A percentile compares a stretch with the other conserved stretches of the same genome.
Evolutionary conservation across 139 green algal species (phyloP).

Genomic region (Chlamydomonas sp.): DNA sequence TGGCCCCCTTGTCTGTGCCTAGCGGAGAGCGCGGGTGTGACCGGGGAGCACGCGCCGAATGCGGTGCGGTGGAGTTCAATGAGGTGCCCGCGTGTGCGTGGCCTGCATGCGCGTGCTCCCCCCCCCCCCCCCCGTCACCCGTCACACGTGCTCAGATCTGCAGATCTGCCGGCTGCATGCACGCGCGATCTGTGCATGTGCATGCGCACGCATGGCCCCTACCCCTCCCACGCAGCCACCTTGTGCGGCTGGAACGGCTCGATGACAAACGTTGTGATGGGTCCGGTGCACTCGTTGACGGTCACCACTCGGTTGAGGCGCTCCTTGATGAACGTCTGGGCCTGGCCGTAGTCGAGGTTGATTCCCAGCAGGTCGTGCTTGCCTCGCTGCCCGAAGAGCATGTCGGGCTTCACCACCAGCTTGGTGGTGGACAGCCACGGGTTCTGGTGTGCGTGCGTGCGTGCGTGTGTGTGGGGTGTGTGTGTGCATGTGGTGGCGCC

Average conservation of each 20-base stretch:
- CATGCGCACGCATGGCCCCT: constrained; percentile 79
- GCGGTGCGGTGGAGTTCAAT: no score
- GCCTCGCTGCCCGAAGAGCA: constrained; percentile 91
- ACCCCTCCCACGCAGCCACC: no score
- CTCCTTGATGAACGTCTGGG: constrained; percentile 64
- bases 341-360: constrained; percentile 45
- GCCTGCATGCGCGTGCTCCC: no score
- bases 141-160: no score
- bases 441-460: constrained; percentile 30
- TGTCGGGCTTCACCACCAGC: constrained; percentile 92
- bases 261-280: constrained; percentile 83
- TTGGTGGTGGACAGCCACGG: constrained; percentile 59
- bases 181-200: constrained; percentile 29
- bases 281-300: constrained; percentile 57
- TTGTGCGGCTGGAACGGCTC: constrained; percentile 90
- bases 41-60: no score
- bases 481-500: no score
- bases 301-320: constrained; percentile 54
- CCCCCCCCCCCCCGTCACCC: no score
- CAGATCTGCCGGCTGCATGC: no score
- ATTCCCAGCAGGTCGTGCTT: constrained; percentile 89
- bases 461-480: no score
- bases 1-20: no score
- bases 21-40: no score
- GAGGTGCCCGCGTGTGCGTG: no score